These are phyloP conservation scores for Aspergillus sp. DNA, from an alignment of 2,329 filamentous ascomycete genomes.

Conservation along the genomic window DNA sequence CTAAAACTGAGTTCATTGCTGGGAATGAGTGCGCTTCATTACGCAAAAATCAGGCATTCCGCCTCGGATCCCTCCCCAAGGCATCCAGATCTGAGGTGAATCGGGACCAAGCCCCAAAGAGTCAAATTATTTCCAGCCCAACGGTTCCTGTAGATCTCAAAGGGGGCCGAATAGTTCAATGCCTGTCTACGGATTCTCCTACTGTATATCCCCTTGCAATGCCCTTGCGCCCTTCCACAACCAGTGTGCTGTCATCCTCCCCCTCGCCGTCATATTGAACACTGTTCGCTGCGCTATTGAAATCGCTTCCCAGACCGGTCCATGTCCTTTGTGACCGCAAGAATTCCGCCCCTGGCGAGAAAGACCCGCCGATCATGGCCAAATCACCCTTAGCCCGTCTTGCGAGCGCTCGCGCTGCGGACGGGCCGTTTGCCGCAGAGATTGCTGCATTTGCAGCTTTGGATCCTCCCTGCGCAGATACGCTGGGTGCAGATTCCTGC, in stretches of 20 bases:
- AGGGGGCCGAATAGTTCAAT: conserved; percentile 22
- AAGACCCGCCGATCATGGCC: conserved; percentile 76
- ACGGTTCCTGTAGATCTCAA: conserved; percentile 5
- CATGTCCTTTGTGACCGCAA: conserved; percentile 80
- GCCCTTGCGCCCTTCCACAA: conserved; percentile 85
- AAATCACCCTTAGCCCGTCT: conserved; percentile 69
- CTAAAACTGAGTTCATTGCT: neutral
- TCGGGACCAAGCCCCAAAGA: neutral
- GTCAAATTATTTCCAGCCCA: conserved; percentile 6
- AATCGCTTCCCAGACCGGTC: conserved; percentile 89
- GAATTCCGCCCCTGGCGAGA: conserved; percentile 90
- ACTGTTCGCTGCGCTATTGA: conserved; percentile 42
- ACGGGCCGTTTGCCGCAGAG: conserved; percentile 25
- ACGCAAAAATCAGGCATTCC: neutral
- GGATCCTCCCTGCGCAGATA: conserved; percentile 21
- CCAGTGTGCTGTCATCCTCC: conserved; percentile 54
- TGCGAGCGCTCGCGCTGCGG: conserved; percentile 54
- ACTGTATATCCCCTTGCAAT: conserved; percentile 86
- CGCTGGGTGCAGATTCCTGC: conserved; percentile 38
- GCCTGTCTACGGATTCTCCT: conserved; percentile 54
- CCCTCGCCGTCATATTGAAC: conserved; percentile 60
- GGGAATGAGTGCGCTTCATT: neutral
- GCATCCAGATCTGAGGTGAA: conserved; percentile 4
- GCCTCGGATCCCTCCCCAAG: neutral
- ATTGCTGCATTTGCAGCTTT: conserved; percentile 14